Conservation (phyloP, 352 stramenopile species). For the Globisporangium cylindrosporum region DNA sequence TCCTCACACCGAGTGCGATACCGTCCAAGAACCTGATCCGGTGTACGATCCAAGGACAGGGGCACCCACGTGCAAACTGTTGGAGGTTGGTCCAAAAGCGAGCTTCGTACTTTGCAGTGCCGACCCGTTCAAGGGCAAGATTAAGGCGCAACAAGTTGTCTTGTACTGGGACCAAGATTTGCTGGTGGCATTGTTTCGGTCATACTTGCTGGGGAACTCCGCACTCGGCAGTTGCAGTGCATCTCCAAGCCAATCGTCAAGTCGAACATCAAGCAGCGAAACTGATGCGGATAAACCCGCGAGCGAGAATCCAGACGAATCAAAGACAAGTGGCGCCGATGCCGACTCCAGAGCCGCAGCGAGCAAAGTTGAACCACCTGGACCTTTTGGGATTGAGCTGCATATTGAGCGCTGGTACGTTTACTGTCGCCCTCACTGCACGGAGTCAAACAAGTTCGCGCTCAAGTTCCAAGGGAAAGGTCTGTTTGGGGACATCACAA, state of each 20-base stretch:
- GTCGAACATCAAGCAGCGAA: slow-evolving; percentile 24
- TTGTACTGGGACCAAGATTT: slow-evolving; percentile 77
- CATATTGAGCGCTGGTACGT: slow-evolving; percentile 49
- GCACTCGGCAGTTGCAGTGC: slow-evolving; percentile 22
- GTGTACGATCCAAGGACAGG: slow-evolving; percentile 42
- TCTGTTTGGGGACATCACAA: slow-evolving; percentile 43
- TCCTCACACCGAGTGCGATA: not conserved
- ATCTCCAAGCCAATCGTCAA: slow-evolving; percentile 28
- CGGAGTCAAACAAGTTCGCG: slow-evolving; percentile 34
- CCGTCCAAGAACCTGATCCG: slow-evolving; percentile 27
- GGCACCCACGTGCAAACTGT: slow-evolving; percentile 41
- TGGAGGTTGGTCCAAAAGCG: slow-evolving; percentile 57
- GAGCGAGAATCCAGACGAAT: not conserved
- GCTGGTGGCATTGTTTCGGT: slow-evolving; percentile 53
- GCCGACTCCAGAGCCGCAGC: not conserved
- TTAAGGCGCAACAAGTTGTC: slow-evolving; percentile 46
- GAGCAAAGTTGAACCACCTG: not conserved
- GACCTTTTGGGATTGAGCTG: slow-evolving; percentile 40
- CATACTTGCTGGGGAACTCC: slow-evolving; percentile 41
- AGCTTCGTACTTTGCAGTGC: slow-evolving; percentile 51
- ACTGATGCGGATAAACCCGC: not conserved
- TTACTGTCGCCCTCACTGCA: slow-evolving; percentile 50
- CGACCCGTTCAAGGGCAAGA: slow-evolving; percentile 47
- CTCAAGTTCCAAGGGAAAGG: slow-evolving; percentile 39
- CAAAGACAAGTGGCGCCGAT: not conserved